Evolutionary conservation across 495 filamentous ascomycete species (phyloP), one percentile per base, ranked within the genome.

Genomic region (Bryoglossum gracile): DNA sequence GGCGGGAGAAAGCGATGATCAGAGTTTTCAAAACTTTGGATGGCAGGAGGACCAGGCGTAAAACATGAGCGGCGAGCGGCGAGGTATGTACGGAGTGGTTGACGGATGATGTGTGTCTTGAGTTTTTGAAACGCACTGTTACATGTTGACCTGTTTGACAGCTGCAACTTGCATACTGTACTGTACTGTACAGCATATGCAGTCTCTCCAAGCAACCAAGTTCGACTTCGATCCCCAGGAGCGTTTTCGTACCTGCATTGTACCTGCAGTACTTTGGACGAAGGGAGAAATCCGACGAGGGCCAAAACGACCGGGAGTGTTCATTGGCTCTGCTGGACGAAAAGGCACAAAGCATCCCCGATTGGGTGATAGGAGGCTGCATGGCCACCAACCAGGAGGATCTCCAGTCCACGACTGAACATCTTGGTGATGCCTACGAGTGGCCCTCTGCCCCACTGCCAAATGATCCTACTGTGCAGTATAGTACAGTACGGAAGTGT

Each of bases 241-340:
- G 24, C 11, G 14, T 17, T 32, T 8, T 4, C 18, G 54, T 56
- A 48, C 53, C 49, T 57, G 54, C 54, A 57, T 53, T 22, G 55
- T 53, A 49, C 55, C 55, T 57, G 55, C 55, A 57, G 50, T 24
- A 50, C n/a, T n/a, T n/a, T n/a, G n/a, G n/a, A n/a, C n/a, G 46
- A 26, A 9, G 6, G 4, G n/a, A 45, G 37, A 22, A 18, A 17
- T 39, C 8, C 41, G 40, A 24, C 30, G 6, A 23, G 28, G 30
- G 32, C 14, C 24, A 8, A 11, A 14, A 11, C 24, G 21, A 33
- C 24, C 28, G 1, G 43, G 18, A 5, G 6, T 34, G n/a, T 4
- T 34, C 13, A 35, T 17, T 46, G 41, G 33, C 18, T 8, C 18
- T 46, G 46, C 18, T 39, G 28, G 9, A 9, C 18, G 14, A 18